Conservation (phyloP, 106 monocot genomes). For the Hemerocallis citrina region DNA sequence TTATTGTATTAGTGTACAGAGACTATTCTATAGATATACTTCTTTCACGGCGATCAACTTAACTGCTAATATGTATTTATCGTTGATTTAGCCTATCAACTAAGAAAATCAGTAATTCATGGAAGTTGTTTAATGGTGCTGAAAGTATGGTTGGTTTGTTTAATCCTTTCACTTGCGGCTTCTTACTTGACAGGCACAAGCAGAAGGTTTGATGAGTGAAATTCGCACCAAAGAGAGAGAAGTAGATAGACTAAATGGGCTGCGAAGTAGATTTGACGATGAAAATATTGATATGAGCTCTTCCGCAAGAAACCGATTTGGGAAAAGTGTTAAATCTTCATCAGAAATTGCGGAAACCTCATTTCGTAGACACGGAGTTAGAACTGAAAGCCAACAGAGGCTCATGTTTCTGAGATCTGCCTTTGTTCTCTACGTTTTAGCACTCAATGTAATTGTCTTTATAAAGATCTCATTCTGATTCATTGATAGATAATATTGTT, state of each 20-base stretch:
- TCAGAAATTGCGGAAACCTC: slow-evolving; percentile 8
- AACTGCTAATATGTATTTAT: too few relatives aligned
- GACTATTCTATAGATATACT: too few relatives aligned
- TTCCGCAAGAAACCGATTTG: slow-evolving; percentile 31
- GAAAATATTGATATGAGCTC: slow-evolving; percentile 10
- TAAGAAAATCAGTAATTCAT: too few relatives aligned
- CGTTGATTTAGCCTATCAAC: too few relatives aligned
- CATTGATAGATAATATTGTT: too few relatives aligned
- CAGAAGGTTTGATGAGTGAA: slow-evolving; percentile 38
- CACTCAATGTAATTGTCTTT: slow-evolving; percentile 71
- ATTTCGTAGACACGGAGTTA: slow-evolving; percentile 16
- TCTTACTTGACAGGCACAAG: slow-evolving; percentile 40
- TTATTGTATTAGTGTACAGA: too few relatives aligned
- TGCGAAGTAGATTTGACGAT: slow-evolving; percentile 17
- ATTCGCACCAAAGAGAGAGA: slow-evolving; percentile 44
- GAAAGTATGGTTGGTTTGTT: too few relatives aligned
- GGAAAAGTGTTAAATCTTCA: slow-evolving; percentile 10
- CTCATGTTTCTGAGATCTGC: slow-evolving; percentile 49
- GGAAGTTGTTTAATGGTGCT: too few relatives aligned
- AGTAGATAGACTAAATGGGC: slow-evolving; percentile 29
- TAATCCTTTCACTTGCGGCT: too few relatives aligned
- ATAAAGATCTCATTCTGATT: slow-evolving; percentile 63
- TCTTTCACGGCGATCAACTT: too few relatives aligned
- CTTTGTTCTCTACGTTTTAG: slow-evolving; percentile 64
- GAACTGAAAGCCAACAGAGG: slow-evolving; percentile 37